phyloP scores from a whole-genome alignment of 768 basidiomycete genomes.

The Russula lepida region DNA sequence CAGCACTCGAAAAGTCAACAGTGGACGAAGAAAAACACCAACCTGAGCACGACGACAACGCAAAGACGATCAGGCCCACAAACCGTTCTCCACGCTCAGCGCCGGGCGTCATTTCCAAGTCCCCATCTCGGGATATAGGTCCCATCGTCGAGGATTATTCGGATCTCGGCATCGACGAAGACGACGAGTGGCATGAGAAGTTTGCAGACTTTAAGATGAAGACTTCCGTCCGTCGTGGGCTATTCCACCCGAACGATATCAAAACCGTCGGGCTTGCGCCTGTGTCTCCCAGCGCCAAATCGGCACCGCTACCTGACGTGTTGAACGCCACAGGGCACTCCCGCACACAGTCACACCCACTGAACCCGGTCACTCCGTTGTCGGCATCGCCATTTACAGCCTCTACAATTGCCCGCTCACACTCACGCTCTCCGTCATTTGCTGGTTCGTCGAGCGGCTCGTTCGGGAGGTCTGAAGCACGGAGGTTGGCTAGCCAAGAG shows the following conservation, averaged over 20 bases:
- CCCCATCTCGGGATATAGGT: conserved; percentile 51
- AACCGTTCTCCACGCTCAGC: conserved; percentile 49
- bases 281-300: conserved; percentile 48
- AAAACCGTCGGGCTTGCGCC: conserved; percentile 57
- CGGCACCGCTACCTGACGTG: conserved; percentile 57
- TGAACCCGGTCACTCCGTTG: conserved; percentile 40
- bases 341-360: conserved; percentile 45
- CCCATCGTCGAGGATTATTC: conserved; percentile 89
- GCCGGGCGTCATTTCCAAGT: conserved; percentile 42
- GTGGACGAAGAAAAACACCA: conserved; percentile 41
- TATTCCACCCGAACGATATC: conserved; percentile 87
- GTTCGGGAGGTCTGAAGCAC: conserved; percentile 58
- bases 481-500: conserved; percentile 48
- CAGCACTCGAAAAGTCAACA: conserved; percentile 39
- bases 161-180: conserved; percentile 75
- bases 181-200: conserved; percentile 60
- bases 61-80: conserved; percentile 69
- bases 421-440: conserved; percentile 24
- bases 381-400: conserved; percentile 27
- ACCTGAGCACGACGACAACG: conserved; percentile 18
- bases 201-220: conserved; percentile 82
- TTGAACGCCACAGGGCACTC: conserved; percentile 16
- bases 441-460: conserved; percentile 42
- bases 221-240: conserved; percentile 59
- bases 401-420: conserved; percentile 30